These are phyloP conservation scores for Populus pruinosa DNA, from an alignment of 345 rosid species.

Conservation along the genomic window DNA sequence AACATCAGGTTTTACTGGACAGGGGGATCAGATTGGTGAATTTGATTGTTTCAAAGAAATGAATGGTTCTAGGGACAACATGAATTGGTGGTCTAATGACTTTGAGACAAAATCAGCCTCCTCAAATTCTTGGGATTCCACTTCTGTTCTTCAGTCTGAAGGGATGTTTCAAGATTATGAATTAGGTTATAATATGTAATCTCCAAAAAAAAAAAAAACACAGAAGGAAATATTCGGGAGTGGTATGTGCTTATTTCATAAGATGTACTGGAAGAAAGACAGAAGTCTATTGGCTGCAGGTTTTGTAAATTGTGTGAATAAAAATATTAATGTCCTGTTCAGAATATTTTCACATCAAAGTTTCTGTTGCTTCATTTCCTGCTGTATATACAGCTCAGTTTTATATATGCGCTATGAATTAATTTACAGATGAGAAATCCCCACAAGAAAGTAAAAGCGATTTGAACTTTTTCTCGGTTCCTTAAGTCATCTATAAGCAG, in stretches of 20 bases:
- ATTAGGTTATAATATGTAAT: slow-evolving; percentile 50
- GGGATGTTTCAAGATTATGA: slow-evolving; percentile 63
- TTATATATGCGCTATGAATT: too few species aligned
- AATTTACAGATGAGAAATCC: too few species aligned
- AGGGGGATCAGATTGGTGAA: slow-evolving; percentile 41
- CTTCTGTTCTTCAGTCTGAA: slow-evolving; percentile 42
- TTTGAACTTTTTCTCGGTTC: too few species aligned
- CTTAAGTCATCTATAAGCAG: too few species aligned
- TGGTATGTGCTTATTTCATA: slow-evolving; percentile 21
- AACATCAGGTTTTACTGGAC: slow-evolving; percentile 21
- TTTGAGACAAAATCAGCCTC: slow-evolving; percentile 54
- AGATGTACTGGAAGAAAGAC: slow-evolving; percentile 8
- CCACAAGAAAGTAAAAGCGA: too few species aligned
- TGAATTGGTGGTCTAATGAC: slow-evolving; percentile 66
- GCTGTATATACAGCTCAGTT: too few species aligned
- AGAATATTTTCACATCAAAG: neutral
- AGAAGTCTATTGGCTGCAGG: neutral
- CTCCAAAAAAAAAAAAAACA: neutral
- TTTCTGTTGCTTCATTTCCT: neutral
- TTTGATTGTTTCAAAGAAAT: slow-evolving; percentile 52
- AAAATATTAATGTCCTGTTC: slow-evolving; percentile 27
- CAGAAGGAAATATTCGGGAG: neutral
- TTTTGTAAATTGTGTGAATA: slow-evolving; percentile 63
- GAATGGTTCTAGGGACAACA: slow-evolving; percentile 40
- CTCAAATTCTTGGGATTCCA: slow-evolving; percentile 66